Percentiles rank a stretch among this genome's conserved stretches.
phyloP scores from a whole-genome alignment of 2,329 filamentous ascomycete genomes.

The Penicillium sp. region DNA sequence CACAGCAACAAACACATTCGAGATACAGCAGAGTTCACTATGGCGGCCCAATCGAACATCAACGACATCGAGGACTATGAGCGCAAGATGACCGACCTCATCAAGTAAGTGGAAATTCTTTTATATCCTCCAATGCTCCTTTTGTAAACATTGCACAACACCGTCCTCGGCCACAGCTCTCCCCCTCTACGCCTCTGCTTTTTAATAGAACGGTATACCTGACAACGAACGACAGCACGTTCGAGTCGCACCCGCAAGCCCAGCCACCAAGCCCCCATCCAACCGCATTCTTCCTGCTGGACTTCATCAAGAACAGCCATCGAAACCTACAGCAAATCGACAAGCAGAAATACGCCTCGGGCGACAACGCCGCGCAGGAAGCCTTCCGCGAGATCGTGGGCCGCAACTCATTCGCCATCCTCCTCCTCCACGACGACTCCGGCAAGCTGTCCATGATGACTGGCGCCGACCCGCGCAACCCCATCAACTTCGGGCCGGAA shows the following conservation, averaged over 20 bases:
- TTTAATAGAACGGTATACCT: not conserved
- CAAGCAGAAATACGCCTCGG: conserved; percentile 22
- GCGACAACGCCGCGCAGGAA: conserved; percentile 17
- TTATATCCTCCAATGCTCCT: not conserved
- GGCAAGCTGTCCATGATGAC: conserved; percentile 33
- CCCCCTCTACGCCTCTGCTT: no score
- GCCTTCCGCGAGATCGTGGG: conserved; percentile 26
- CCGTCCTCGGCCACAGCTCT: no score
- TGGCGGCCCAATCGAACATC: conserved; percentile 13
- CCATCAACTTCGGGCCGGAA: conserved; percentile 30
- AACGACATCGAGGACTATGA: conserved; percentile 20
- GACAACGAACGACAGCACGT: conserved; percentile 22
- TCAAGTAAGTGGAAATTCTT: conserved; percentile 22
- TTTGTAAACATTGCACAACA: not conserved
- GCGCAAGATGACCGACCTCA: conserved; percentile 25
- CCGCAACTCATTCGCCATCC: conserved; percentile 29
- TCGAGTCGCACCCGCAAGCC: conserved; percentile 33
- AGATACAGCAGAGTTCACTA: conserved; percentile 1
- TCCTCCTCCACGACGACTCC: conserved; percentile 27
- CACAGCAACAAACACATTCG: conserved; percentile 15
- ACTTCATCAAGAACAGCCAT: conserved; percentile 69
- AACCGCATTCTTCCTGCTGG: conserved; percentile 54
- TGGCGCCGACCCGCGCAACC: conserved; percentile 23
- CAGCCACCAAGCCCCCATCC: conserved; percentile 31
- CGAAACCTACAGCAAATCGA: conserved; percentile 34